A percentile compares a stretch with the other conserved stretches of the same genome.
Conservation (phyloP, 257 asterid genomes). For the Solanum etuberosum region DNA sequence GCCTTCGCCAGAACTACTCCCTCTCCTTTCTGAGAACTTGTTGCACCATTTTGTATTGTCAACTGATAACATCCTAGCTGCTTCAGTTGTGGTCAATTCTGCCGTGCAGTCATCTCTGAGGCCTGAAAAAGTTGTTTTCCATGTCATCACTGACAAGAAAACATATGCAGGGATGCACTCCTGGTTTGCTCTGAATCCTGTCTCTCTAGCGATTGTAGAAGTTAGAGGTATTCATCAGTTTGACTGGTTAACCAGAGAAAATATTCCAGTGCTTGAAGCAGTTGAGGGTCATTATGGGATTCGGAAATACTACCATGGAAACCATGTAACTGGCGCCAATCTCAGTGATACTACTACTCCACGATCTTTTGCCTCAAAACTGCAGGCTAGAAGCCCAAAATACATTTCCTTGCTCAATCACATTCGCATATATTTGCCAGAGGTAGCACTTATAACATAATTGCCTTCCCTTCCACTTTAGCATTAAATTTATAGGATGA, state of each 20-base stretch:
- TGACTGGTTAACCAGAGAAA: conserved; percentile 96
- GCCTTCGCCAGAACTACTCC: conserved; percentile 90
- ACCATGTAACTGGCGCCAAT: conserved; percentile 69
- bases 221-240: conserved; percentile 94
- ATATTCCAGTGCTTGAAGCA: conserved; percentile 95
- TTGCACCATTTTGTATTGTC: conserved; percentile 81
- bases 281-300: conserved; percentile 74
- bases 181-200: conserved; percentile 85
- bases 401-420: conserved; percentile 91
- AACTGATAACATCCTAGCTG: conserved; percentile 97
- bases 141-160: conserved; percentile 95
- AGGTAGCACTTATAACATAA: conserved; percentile 36
- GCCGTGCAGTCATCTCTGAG: conserved; percentile 61
- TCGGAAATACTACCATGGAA: conserved; percentile 85
- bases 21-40: conserved; percentile 72
- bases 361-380: conserved; percentile 68
- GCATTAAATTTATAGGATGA: neutral
- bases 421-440: conserved; percentile 91
- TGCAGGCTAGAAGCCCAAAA: conserved; percentile 92
- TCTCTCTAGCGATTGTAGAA: conserved; percentile 80
- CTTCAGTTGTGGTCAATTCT: conserved; percentile 84
- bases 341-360: conserved; percentile 75
- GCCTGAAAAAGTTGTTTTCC: conserved; percentile 82
- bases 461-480: neutral
- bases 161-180: conserved; percentile 98